These are phyloP conservation scores for Capronia americana DNA, from an alignment of 2,329 filamentous ascomycete species.

Conservation along the genomic window DNA sequence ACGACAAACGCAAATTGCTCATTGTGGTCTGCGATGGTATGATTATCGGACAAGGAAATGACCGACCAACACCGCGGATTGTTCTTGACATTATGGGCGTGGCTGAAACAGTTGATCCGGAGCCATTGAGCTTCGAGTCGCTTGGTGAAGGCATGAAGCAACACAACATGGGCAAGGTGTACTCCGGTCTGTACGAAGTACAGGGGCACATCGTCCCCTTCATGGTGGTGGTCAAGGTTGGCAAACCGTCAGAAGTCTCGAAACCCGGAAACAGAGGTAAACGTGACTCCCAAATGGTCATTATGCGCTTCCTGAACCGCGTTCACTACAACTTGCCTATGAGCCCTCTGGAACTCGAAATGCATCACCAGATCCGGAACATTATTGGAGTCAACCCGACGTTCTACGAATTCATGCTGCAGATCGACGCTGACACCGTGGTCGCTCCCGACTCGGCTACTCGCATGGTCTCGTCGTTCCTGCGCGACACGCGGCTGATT, in stretches of 20 bases:
- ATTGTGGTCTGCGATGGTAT: conserved; percentile 96
- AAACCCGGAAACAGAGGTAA: conserved; percentile 95
- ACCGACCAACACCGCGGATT: conserved; percentile 91
- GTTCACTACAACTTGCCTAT: conserved; percentile 97
- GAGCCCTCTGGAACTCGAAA: conserved; percentile 95
- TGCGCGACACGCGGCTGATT: conserved; percentile 91
- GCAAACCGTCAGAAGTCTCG: conserved; percentile 77
- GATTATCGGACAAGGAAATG: conserved; percentile 99
- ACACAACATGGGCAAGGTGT: conserved; percentile 99
- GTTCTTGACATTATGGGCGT: conserved; percentile 97
- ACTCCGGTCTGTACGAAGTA: conserved; percentile 96
- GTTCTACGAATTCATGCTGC: conserved; percentile 95
- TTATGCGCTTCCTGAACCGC: conserved; percentile 99
- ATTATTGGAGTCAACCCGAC: conserved; percentile 98
- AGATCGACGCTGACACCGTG: conserved; percentile 97
- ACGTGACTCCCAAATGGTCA: conserved; percentile 97
- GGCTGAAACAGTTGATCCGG: conserved; percentile 89
- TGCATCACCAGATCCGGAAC: conserved; percentile 98
- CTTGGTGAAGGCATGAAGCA: conserved; percentile 95
- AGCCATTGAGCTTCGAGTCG: conserved; percentile 94
- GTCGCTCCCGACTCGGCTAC: conserved; percentile 88
- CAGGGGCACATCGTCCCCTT: conserved; percentile 98
- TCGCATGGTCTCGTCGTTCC: conserved; percentile 88
- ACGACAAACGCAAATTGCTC: conserved; percentile 96
- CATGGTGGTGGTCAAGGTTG: conserved; percentile 94